Evolutionary conservation across 306 rosid genomes (phyloP).

Genomic region (Vigna mungo): DNA sequence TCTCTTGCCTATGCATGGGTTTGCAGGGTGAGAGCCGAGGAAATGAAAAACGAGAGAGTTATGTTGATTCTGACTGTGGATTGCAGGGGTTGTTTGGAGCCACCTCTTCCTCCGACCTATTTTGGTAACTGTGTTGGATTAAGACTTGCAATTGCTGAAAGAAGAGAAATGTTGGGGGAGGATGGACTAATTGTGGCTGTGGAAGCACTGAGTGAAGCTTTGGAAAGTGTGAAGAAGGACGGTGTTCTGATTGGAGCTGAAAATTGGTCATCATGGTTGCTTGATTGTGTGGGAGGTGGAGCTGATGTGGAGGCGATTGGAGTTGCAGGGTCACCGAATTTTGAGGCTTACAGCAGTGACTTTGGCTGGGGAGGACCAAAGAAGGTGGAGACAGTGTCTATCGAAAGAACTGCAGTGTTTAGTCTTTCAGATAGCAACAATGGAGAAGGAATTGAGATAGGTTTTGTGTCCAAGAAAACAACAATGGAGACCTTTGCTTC

Average conservation of each 20-base stretch:
- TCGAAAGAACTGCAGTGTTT: slow-evolving; percentile 46
- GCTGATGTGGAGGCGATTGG: slow-evolving; percentile 17
- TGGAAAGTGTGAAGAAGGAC: slow-evolving; percentile 44
- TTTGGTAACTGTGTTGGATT: slow-evolving; percentile 58
- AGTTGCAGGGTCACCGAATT: slow-evolving; percentile 56
- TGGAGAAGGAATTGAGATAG: slow-evolving; percentile 44
- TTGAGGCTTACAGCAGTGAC: slow-evolving; percentile 55
- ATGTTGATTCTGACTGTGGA: slow-evolving; percentile 30
- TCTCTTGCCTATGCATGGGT: slow-evolving; percentile 48
- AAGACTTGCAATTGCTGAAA: slow-evolving; percentile 1
- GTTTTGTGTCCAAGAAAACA: slow-evolving; percentile 28
- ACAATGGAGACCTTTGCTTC: not conserved
- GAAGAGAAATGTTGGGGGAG: slow-evolving; percentile 35
- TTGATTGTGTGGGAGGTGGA: not conserved
- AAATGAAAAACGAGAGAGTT: slow-evolving; percentile 1
- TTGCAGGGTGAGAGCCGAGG: slow-evolving; percentile 48
- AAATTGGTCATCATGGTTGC: slow-evolving; percentile 22
- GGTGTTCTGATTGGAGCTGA: slow-evolving; percentile 48
- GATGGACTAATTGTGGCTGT: slow-evolving; percentile 41
- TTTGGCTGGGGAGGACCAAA: slow-evolving; percentile 68
- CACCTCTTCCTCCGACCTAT: slow-evolving; percentile 54
- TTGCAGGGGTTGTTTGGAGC: slow-evolving; percentile 47
- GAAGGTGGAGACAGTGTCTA: slow-evolving; percentile 60
- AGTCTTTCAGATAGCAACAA: not conserved
- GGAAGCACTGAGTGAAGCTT: slow-evolving; percentile 33